phyloP scores from a whole-genome alignment of 2,329 filamentous ascomycete species.

The Penicillium sp. region DNA sequence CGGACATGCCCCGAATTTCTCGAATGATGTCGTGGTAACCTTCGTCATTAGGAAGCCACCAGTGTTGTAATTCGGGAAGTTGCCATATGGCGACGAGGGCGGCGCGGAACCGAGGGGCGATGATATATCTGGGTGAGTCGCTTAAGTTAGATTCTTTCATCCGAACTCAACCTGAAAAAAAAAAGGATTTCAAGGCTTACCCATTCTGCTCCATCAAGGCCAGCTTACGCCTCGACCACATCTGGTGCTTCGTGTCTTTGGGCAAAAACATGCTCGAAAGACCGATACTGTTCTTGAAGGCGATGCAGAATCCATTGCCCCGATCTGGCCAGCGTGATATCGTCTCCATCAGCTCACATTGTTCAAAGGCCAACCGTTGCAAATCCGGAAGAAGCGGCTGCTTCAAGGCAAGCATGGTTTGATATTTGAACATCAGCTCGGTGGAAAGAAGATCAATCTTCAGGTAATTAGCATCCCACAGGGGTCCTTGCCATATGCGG shows the following conservation, averaged over 20 bases:
- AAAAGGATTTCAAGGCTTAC: constrained; percentile 54
- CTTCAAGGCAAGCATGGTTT: constrained; percentile 62
- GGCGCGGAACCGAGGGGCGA: constrained; percentile 70
- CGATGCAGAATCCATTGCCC: constrained; percentile 69
- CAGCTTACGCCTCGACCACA: constrained; percentile 80
- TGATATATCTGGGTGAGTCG: constrained; percentile 70
- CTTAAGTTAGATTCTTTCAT: constrained; percentile 3
- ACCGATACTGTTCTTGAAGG: constrained; percentile 73
- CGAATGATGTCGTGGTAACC: constrained; percentile 72
- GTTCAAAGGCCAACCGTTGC: constrained; percentile 63
- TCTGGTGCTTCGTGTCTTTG: constrained; percentile 68
- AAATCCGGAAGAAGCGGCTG: constrained; percentile 58
- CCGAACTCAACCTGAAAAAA: not conserved
- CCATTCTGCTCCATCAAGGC: constrained; percentile 76
- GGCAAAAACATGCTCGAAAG: constrained; percentile 81
- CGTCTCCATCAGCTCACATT: constrained; percentile 78
- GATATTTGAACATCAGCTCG: constrained; percentile 77
- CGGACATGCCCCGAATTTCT: constrained; percentile 76
- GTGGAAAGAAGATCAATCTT: constrained; percentile 77
- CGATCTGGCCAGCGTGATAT: constrained; percentile 71
- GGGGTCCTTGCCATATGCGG: constrained; percentile 67
- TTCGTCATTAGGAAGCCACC: constrained; percentile 89
- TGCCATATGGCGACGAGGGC: constrained; percentile 77
- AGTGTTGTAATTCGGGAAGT: constrained; percentile 69
- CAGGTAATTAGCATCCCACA: constrained; percentile 75